Base-by-base conservation (phyloP, 306 rosid species). In the Dicorynia guianensis region DNA sequence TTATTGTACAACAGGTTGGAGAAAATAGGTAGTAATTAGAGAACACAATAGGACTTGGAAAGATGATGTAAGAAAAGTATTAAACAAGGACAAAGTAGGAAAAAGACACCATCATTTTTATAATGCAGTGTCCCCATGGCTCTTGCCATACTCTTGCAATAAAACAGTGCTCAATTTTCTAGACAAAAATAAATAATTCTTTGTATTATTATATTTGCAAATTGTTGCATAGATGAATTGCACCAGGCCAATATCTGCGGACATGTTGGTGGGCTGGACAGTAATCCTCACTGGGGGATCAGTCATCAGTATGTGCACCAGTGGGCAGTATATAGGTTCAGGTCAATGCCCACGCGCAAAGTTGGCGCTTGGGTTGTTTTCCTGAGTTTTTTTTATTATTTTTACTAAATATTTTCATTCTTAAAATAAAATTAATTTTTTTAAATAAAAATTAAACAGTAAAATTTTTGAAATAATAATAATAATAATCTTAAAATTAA, bases 81-180 rank as follows among this genome's bases (percentile, higher is more conserved):
- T 47, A 65, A 68, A 78, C 76, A 56, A 87, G 56, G 96, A 95
- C 96, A 92, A 90, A 90, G 67, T 40, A 69, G 78, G 80, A 79
- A 90, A 85, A 80, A 62, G 90, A 80, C 90, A 81, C 40, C 63
- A 83, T 76, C 87, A 75, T 74, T 71, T 78, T 74, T 77, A 66
- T 83, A 75, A 84, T 88, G 88, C 81, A 71, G 69, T 81, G 91
- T 79, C 87, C 86, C 85, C 81, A 72, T 82, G 75, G 66, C 81
- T 76, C 77, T 68, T 78, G 72, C 84, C 83, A 80, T 63, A 46
- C 78, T 11, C 62, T 74, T 79, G 19, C 58, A 30, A 33, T 17
- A 17, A 52, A 3, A 5, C 1, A 7, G 2, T 35, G 4, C 10
- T 35, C 1, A 18, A 2, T 25, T 25, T 8, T 25, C 1, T 2